Evolutionary conservation across 2,329 filamentous ascomycete genomes (phyloP), one percentile per base, ranked within the genome.

Genomic region (Aspergillus transmontanensis): DNA sequence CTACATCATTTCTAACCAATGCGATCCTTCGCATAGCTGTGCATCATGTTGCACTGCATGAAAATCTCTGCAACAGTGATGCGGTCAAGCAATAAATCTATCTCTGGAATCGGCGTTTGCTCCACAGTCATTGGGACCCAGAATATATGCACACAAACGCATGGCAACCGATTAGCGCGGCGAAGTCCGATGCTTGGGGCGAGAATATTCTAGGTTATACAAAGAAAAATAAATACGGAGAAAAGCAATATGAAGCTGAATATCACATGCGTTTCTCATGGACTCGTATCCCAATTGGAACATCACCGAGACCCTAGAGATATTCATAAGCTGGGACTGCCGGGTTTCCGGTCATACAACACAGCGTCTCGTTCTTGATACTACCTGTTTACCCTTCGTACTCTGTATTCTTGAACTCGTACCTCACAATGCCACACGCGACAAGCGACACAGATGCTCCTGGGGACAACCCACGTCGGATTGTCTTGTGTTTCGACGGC

Each of bases 401-500:
- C n/a, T 30, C 10, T 51, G 28, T 19, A 11, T 32, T 30, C 3
- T 12, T 32, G 28, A 51, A 12, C 14, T 51, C 16, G 28, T 12
- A 32, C 19, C 9, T 51, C 48, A 51, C 10, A 12, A 51, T 51
- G 48, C 48, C 48, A 10, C 26, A 32, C 28, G 30, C 7, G 7
- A n/a, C 48, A 32, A 30, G 16, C 19, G 28, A 51, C 21, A n/a
- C 28, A 4, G 16, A 51, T 32, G 19, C 30, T 9, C 26, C 26
- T 50, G 26, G 16, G 11, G 46, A 19, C 46, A 50, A 30, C 48
- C 28, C 48, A 21, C 48, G 48, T 51, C 28, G 51, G 11, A 19
- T 55, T 55, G 51, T 64, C 26, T 48, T 64, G 30, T 61, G 62
- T 28, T 58, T 64, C 39, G 62, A 64, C 19, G 73, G 72, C 34